These are phyloP conservation scores for Acacia confusa DNA, from an alignment of 306 rosid species.

Conservation along the genomic window DNA sequence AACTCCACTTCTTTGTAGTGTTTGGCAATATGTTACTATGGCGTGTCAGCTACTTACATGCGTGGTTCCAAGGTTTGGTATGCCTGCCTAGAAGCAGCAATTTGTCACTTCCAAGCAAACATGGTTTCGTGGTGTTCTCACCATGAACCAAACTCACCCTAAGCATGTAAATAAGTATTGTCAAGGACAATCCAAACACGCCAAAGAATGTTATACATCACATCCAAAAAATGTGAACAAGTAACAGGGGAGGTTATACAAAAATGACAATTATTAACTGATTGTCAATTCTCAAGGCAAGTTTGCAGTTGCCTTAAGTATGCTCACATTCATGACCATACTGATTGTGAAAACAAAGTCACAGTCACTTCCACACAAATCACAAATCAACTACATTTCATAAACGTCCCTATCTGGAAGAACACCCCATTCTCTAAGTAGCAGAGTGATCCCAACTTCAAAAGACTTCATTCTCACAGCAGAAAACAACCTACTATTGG, in stretches of 20 bases:
- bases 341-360: neutral
- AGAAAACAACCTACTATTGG: neutral
- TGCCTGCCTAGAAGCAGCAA: neutral
- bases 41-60: neutral
- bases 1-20: neutral
- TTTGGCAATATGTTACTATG: neutral
- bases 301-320: neutral
- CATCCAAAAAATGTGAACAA: slow-evolving; percentile 13
- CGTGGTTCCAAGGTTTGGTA: neutral
- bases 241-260: neutral
- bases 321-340: slow-evolving; percentile 1
- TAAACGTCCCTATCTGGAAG: neutral
- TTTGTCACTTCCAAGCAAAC: neutral
- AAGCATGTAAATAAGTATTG: neutral
- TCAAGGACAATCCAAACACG: neutral
- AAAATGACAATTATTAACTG: slow-evolving; percentile 5
- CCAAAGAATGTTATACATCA: neutral
- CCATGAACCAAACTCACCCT: neutral
- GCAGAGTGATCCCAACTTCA: slow-evolving; percentile 16
- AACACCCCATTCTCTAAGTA: neutral
- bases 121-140: neutral
- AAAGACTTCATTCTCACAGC: slow-evolving; percentile 3
- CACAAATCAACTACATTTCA: neutral
- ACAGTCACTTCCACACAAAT: neutral
- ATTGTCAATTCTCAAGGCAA: neutral